Conservation (phyloP, 2,329 filamentous ascomycete genomes). For the Triangularia setosa region DNA sequence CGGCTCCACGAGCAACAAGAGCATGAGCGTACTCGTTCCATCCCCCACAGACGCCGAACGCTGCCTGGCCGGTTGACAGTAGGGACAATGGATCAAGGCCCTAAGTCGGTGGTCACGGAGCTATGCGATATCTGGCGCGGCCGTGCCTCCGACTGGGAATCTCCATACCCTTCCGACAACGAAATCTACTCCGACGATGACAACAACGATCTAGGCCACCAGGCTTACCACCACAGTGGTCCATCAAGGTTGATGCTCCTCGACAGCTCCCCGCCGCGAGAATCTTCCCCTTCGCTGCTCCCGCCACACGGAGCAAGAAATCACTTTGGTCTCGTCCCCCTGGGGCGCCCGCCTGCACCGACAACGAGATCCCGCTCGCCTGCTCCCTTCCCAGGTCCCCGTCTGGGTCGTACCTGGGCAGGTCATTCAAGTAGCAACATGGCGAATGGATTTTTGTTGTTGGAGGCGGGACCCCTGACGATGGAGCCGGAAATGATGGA, state of each 20-base stretch:
- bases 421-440: background rate
- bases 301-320: background rate
- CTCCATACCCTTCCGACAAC: constrained; percentile 20
- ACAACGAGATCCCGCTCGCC: background rate
- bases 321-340: background rate
- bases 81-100: constrained; percentile 13
- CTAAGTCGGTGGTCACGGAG: constrained; percentile 18
- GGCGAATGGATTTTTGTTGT: background rate
- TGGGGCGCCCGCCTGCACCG: background rate
- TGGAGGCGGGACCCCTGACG: constrained; percentile 3
- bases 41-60: constrained; percentile 2
- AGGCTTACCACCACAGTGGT: background rate
- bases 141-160: constrained; percentile 25
- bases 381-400: background rate
- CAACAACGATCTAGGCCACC: background rate
- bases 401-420: background rate
- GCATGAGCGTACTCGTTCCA: background rate
- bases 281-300: background rate
- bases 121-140: constrained; percentile 27
- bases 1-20: background rate
- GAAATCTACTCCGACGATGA: constrained; percentile 10
- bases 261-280: background rate
- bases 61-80: background rate
- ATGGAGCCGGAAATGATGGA: constrained; percentile 12
- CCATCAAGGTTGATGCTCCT: background rate